Evolutionary conservation across 371 early-diverging fungal genomes (phyloP).

Genomic region (Mucor ambiguus): DNA sequence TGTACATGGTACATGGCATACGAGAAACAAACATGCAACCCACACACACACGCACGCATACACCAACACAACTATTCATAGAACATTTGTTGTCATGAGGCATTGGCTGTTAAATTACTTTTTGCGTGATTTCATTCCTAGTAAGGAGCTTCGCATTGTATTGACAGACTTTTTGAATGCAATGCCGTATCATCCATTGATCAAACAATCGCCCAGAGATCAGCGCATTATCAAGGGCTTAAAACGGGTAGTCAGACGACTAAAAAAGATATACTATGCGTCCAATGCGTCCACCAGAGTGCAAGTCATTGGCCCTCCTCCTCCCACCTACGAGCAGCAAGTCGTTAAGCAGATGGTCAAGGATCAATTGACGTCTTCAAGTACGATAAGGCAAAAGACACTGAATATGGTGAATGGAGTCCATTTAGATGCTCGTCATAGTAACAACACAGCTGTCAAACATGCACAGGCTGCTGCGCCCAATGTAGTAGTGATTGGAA

Average conservation of each 20-base stretch:
- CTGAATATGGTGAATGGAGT: slow-evolving; percentile 32
- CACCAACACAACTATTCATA: slow-evolving; percentile 7
- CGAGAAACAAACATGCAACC: background rate
- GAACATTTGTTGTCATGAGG: slow-evolving; percentile 68
- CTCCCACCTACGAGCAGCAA: slow-evolving; percentile 42
- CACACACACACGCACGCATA: background rate
- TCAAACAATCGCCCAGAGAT: slow-evolving; percentile 50
- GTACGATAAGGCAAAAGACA: slow-evolving; percentile 40
- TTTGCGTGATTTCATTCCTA: slow-evolving; percentile 63
- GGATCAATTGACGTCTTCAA: slow-evolving; percentile 33
- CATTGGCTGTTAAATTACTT: slow-evolving; percentile 74
- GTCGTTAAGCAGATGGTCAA: slow-evolving; percentile 41
- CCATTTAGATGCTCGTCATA: slow-evolving; percentile 28
- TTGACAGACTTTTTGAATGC: slow-evolving; percentile 49
- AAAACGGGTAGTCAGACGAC: slow-evolving; percentile 44
- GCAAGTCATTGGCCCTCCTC: slow-evolving; percentile 48
- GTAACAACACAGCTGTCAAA: slow-evolving; percentile 32
- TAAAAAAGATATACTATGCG: slow-evolving; percentile 49
- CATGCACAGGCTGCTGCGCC: slow-evolving; percentile 27
- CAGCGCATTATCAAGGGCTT: slow-evolving; percentile 59
- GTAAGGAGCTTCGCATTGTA: slow-evolving; percentile 46
- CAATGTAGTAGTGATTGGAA: slow-evolving; percentile 35
- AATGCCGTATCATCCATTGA: slow-evolving; percentile 43
- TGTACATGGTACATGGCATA: background rate
- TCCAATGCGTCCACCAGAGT: slow-evolving; percentile 34